phyloP scores from a whole-genome alignment of 306 rosid species.

The Mucuna pruriens region DNA sequence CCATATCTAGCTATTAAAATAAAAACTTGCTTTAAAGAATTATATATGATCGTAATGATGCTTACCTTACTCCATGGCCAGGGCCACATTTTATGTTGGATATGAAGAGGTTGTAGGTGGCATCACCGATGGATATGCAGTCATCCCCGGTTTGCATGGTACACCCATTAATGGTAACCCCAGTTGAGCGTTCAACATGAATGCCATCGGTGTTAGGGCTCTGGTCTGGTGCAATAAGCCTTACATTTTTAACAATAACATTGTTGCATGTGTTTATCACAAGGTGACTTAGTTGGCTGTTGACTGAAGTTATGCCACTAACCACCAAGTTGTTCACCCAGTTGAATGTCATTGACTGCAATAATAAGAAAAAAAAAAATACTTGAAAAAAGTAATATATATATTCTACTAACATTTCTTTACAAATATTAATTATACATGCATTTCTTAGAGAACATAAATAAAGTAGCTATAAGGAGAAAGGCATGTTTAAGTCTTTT shows the following conservation, averaged over 20 bases:
- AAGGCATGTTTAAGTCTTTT: background rate
- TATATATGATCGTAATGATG: background rate
- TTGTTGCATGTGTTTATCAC: conserved; percentile 64
- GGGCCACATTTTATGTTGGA: conserved; percentile 64
- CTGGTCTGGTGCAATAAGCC: no score
- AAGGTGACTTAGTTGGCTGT: conserved; percentile 58
- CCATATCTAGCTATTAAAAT: no score
- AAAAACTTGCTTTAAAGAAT: no score
- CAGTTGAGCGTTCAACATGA: conserved; percentile 57
- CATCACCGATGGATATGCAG: conserved; percentile 66
- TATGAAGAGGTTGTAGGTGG: conserved; percentile 54
- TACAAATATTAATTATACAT: background rate
- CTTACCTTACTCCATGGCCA: conserved; percentile 70
- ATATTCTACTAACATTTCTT: no score
- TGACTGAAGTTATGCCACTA: conserved; percentile 62
- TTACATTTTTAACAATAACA: conserved; percentile 44
- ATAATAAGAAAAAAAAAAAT: no score
- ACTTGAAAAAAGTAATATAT: no score
- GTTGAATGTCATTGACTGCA: conserved; percentile 70
- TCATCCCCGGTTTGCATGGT: conserved; percentile 64
- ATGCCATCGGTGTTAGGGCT: conserved; percentile 77
- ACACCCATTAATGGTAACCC: conserved; percentile 54
- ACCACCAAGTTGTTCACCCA: conserved; percentile 58
- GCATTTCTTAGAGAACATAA: background rate
- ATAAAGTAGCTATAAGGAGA: no score